A percentile compares a stretch with the other conserved stretches of the same genome.
Evolutionary conservation across 2,329 filamentous ascomycete genomes (phyloP).

Genomic region (Aspergillus tubingensis): DNA sequence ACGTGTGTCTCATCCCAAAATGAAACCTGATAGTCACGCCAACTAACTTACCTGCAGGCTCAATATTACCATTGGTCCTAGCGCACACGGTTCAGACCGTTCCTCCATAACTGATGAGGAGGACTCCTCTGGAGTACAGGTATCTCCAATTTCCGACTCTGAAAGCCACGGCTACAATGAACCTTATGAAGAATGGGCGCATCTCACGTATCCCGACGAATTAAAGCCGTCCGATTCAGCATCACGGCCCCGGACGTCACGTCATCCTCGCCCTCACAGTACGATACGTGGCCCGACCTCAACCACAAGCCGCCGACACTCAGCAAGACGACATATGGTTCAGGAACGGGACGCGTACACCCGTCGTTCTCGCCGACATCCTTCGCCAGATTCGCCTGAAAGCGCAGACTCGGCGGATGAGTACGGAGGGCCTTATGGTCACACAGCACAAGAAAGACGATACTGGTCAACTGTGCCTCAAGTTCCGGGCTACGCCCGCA

Average conservation of each 20-base stretch:
- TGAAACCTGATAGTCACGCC: neutral
- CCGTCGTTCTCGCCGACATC: constrained; percentile 46
- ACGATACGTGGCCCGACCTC: constrained; percentile 40
- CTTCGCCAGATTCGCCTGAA: constrained; percentile 57
- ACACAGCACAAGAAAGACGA: constrained; percentile 35
- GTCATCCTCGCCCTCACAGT: constrained; percentile 40
- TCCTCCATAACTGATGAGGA: constrained; percentile 48
- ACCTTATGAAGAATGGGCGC: constrained; percentile 42
- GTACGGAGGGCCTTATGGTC: constrained; percentile 53
- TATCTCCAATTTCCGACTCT: constrained; percentile 43
- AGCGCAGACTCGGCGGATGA: constrained; percentile 68
- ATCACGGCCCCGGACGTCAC: constrained; percentile 45
- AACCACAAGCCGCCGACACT: constrained; percentile 41
- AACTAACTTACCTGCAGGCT: constrained; percentile 34
- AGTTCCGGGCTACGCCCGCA: constrained; percentile 41
- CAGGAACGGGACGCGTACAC: constrained; percentile 40
- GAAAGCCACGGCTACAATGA: constrained; percentile 46
- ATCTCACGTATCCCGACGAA: constrained; percentile 48
- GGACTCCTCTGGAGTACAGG: constrained; percentile 47
- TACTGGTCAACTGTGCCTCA: constrained; percentile 36
- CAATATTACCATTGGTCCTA: constrained; percentile 47
- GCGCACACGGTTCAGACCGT: constrained; percentile 40
- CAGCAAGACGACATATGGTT: constrained; percentile 38
- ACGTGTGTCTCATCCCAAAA: constrained; percentile 18
- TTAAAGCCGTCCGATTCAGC: constrained; percentile 51